Conservation (phyloP, 345 rosid genomes). For the Abelmoschus esculentus region DNA sequence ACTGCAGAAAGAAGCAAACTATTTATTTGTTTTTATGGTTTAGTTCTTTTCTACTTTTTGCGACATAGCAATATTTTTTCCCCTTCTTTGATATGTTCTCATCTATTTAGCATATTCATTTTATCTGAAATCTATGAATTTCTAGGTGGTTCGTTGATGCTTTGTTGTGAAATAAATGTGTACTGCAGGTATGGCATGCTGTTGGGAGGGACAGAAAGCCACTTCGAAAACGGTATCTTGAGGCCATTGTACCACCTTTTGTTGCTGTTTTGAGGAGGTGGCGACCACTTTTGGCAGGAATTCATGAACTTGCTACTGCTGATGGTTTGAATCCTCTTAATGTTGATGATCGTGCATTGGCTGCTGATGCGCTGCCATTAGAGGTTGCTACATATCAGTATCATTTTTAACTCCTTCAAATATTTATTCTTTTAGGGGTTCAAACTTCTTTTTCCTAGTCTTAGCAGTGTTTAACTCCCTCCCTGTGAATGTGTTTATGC, state of each 20-base stretch:
- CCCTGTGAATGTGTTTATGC: neutral
- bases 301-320: slow-evolving; percentile 95
- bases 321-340: slow-evolving; percentile 97
- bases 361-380: slow-evolving; percentile 81
- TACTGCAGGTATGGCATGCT: slow-evolving; percentile 89
- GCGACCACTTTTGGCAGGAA: slow-evolving; percentile 94
- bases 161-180: slow-evolving; percentile 7
- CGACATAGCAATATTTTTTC: neutral
- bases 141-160: neutral
- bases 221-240: slow-evolving; percentile 88
- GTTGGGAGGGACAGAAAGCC: slow-evolving; percentile 75
- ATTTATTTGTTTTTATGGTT: slow-evolving; percentile 2
- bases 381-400: slow-evolving; percentile 52
- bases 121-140: slow-evolving; percentile 10
- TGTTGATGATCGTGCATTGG: slow-evolving; percentile 89
- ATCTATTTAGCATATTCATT: slow-evolving; percentile 12
- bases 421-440: slow-evolving; percentile 10
- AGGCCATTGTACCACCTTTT: slow-evolving; percentile 92
- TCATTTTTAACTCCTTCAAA: slow-evolving; percentile 4
- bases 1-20: neutral
- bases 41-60: neutral
- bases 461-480: neutral
- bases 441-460: slow-evolving; percentile 12
- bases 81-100: slow-evolving; percentile 4
- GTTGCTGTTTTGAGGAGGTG: slow-evolving; percentile 96